Percentiles rank a stretch among this genome's conserved stretches.
phyloP scores from a whole-genome alignment of 305 asterid genomes.

The Plantago coronopus region DNA sequence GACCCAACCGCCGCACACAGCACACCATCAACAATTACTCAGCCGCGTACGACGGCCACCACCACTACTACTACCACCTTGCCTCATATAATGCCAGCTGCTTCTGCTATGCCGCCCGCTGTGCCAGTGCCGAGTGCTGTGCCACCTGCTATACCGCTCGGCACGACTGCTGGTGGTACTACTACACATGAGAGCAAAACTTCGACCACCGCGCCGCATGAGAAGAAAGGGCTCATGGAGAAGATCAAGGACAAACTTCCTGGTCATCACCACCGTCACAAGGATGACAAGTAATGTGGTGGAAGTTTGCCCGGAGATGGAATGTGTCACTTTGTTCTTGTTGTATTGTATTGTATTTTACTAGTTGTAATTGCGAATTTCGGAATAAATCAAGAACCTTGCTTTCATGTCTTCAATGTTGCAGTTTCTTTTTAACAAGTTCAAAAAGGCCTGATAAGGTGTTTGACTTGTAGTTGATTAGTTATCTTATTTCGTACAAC shows the following conservation, averaged over 20 bases:
- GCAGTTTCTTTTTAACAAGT: too few species aligned
- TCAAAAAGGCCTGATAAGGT: too few species aligned
- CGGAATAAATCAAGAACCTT: background rate
- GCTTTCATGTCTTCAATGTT: background rate
- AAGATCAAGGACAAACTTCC: constrained; percentile 80
- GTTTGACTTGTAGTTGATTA: too few species aligned
- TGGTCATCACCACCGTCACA: constrained; percentile 45
- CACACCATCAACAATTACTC: constrained; percentile 11
- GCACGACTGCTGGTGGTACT: constrained; percentile 9
- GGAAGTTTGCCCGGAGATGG: background rate
- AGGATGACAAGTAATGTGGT: background rate
- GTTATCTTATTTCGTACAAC: too few species aligned
- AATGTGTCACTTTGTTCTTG: background rate
- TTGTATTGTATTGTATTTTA: background rate
- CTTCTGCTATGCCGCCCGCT: background rate
- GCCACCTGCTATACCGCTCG: background rate
- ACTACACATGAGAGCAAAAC: constrained; percentile 23
- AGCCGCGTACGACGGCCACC: background rate
- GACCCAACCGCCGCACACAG: constrained; percentile 38
- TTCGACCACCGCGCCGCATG: constrained; percentile 31
- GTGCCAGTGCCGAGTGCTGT: background rate
- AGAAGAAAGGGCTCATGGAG: constrained; percentile 70
- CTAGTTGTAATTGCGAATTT: too few species aligned
- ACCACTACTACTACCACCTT: background rate
- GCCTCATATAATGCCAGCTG: background rate